Evolutionary conservation across 2,329 filamentous ascomycete species (phyloP), one percentile per base, ranked within the genome.

Genomic region (Amesomyces nigricolor): DNA sequence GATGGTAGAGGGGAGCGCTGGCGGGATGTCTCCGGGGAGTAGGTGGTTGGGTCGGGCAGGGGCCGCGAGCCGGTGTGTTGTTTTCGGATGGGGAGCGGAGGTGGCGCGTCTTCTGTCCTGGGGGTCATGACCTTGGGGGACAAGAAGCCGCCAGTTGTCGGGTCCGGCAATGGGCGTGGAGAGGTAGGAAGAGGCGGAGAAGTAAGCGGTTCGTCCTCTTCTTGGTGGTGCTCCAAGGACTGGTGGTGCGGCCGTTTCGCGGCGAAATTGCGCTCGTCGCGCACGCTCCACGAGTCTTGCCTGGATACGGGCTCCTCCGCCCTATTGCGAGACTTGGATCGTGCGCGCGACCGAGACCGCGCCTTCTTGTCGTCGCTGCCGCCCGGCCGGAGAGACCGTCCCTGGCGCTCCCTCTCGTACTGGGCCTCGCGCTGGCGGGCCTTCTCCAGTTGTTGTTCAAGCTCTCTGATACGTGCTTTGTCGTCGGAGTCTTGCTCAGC

Each of bases 371-470:
- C 62, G 16, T 64, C 63, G 17, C 60, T 57, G 16, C 70, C 62
- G 71, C 69, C 8, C 5, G 54, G 54, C 13, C 60, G 56, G 51
- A 64, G 66, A 68, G 77, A 57, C 67, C 80, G 74, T 71, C 74
- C 73, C 67, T 81, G 68, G 56, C 83, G 72, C 65, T 80, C 75
- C 59, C 76, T 71, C 72, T 87, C 74, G 69, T 85, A 79, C 73
- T 87, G 77, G 70, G 80, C 71, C 68, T 87, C 77, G 70, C 87
- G 69, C 73, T 85, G 68, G 64, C 86, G 75, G 61, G 83, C 76
- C 66, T 80, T 62, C 74, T 87, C 78, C 17, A 83, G 68, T 77
- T 89, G 75, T 72, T 81, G 78, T 72, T 97, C 92, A 5, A 97
- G 78, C 67, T 96, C 86, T 64, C 81, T 81, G 59, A 96, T 85